Percentiles rank a stretch among this genome's conserved stretches.
These are phyloP conservation scores for Carex myosuroides DNA, from an alignment of 176 grass and related monocot species.

Conservation along the genomic window DNA sequence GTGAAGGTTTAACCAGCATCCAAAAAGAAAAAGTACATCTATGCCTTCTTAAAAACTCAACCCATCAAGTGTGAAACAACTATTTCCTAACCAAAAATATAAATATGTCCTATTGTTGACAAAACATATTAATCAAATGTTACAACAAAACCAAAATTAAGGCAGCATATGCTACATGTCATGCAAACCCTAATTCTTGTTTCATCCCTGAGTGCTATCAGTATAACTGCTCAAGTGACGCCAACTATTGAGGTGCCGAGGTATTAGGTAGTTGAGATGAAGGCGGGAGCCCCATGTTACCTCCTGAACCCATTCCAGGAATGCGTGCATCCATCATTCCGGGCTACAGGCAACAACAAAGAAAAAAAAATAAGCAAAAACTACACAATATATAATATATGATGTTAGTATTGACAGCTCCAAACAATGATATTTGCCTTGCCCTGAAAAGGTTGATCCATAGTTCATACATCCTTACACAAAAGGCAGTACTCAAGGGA, in stretches of 20 bases:
- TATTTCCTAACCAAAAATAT: neutral
- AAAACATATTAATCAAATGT: neutral
- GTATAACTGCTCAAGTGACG: neutral
- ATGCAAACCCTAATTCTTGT: neutral
- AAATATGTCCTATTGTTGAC: neutral
- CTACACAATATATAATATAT: neutral
- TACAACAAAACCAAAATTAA: neutral
- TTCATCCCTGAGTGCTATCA: neutral
- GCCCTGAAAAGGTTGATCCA: neutral
- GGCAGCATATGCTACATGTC: neutral
- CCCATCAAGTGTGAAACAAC: neutral
- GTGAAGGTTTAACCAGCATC: neutral
- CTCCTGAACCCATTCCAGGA: slow-evolving; percentile 32
- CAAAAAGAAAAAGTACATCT: neutral
- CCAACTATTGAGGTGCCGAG: slow-evolving; percentile 46
- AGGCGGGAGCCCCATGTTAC: slow-evolving; percentile 57
- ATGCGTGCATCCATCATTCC: slow-evolving; percentile 53
- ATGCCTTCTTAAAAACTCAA: neutral
- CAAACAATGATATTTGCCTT: neutral
- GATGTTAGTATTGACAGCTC: neutral
- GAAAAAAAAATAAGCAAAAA: neutral
- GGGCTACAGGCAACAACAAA: slow-evolving; percentile 31
- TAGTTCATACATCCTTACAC: neutral
- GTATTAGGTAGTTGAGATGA: slow-evolving; percentile 48
- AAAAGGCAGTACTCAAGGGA: neutral